Conservation (phyloP, 257 asterid genomes). For the Lycium barbarum region DNA sequence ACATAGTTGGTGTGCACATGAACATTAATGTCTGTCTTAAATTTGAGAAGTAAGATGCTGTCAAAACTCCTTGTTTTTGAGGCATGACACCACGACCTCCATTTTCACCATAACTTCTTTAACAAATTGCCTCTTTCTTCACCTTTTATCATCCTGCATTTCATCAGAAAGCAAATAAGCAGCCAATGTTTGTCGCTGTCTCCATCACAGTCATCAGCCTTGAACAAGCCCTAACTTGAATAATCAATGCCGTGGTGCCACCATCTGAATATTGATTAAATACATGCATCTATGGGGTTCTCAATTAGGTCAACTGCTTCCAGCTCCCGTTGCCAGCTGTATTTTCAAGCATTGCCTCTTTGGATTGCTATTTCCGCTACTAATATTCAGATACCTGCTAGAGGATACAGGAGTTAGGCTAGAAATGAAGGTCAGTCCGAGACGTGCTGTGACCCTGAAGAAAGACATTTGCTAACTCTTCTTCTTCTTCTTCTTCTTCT, state of each 20-base stretch:
- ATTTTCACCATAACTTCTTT: background rate
- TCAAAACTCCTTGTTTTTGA: background rate
- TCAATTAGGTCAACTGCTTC: background rate
- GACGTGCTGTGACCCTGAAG: background rate
- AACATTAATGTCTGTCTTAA: background rate
- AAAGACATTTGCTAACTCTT: background rate
- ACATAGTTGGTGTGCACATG: background rate
- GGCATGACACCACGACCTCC: background rate
- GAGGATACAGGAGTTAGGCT: background rate
- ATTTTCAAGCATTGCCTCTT: background rate
- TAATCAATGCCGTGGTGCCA: background rate
- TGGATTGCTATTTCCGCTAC: background rate
- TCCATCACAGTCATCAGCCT: too few relatives aligned
- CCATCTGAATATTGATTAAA: background rate
- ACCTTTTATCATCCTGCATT: background rate
- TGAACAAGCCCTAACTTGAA: background rate
- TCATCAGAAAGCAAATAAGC: constrained; percentile 9
- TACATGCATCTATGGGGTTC: background rate
- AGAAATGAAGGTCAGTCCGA: background rate
- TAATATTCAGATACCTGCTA: background rate
- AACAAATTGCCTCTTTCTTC: background rate
- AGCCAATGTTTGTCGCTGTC: background rate
- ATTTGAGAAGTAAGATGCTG: background rate
- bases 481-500: background rate
- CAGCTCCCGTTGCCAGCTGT: background rate